Conservation (phyloP, 2,329 filamentous ascomycete species). For the Paecilomyces sp. region DNA sequence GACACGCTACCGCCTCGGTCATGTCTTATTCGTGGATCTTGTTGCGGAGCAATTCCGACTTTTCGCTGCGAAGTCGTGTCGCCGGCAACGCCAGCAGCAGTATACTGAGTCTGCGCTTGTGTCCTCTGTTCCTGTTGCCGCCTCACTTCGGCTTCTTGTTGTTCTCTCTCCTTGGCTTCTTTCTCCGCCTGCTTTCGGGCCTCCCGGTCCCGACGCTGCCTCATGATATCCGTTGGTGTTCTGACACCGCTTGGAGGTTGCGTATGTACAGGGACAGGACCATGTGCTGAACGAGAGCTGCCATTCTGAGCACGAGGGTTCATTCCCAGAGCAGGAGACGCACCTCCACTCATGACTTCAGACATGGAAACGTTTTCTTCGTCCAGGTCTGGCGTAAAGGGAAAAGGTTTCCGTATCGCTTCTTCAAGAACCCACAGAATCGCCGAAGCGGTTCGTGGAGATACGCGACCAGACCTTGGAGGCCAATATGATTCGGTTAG, state of each 20-base stretch:
- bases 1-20: not conserved
- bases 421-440: constrained; percentile 91
- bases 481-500: constrained; percentile 46
- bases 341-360: constrained; percentile 61
- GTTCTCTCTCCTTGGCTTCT: constrained; percentile 52
- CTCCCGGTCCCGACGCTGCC: constrained; percentile 72
- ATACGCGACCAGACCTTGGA: constrained; percentile 54
- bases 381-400: constrained; percentile 73
- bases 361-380: constrained; percentile 94
- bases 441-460: constrained; percentile 76
- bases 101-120: constrained; percentile 27
- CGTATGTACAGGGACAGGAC: constrained; percentile 47
- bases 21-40: not conserved
- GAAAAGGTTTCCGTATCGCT: constrained; percentile 71
- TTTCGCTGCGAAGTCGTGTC: constrained; percentile 24
- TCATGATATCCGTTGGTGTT: constrained; percentile 87
- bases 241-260: constrained; percentile 56
- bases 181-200: constrained; percentile 61
- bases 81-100: constrained; percentile 38
- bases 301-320: constrained; percentile 53
- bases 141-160: constrained; percentile 43
- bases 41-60: constrained; percentile 4
- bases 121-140: constrained; percentile 27
- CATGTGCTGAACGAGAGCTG: constrained; percentile 44
- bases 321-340: constrained; percentile 37